phyloP scores from a whole-genome alignment of 208 protist species.

The Acanthamoeba castellanii region DNA sequence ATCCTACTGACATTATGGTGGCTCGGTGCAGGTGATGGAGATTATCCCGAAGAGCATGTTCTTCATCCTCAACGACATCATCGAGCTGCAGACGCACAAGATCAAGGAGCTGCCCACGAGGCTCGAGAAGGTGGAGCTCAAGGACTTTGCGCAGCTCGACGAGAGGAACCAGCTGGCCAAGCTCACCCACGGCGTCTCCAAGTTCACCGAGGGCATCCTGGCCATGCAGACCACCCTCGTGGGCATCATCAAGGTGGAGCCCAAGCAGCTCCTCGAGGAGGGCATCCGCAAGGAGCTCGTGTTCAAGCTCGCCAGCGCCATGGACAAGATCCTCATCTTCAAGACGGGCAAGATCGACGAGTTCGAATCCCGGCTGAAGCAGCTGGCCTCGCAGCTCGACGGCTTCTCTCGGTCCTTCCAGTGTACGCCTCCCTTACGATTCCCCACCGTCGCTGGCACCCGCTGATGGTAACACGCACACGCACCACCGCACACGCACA shows the following conservation, averaged over 20 bases:
- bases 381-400: constrained; percentile 91
- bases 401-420: constrained; percentile 96
- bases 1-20: no score
- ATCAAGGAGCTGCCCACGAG: constrained; percentile 89
- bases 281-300: constrained; percentile 95
- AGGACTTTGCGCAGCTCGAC: constrained; percentile 94
- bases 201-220: constrained; percentile 97
- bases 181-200: constrained; percentile 93
- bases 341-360: constrained; percentile 86
- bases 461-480: not conserved
- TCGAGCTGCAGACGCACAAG: constrained; percentile 93
- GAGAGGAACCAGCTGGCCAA: constrained; percentile 92
- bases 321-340: constrained; percentile 85
- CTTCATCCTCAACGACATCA: constrained; percentile 95
- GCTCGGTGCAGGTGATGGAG: constrained; percentile 92
- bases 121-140: constrained; percentile 88
- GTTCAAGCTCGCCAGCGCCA: constrained; percentile 79
- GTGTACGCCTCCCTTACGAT: constrained; percentile 86
- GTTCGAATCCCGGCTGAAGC: constrained; percentile 88
- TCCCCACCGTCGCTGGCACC: not conserved
- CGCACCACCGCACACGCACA: not conserved
- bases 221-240: constrained; percentile 98
- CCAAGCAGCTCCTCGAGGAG: constrained; percentile 97
- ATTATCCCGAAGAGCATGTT: constrained; percentile 97
- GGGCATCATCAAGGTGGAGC: constrained; percentile 96